phyloP scores from a whole-genome alignment of 495 filamentous ascomycete genomes.

The Pyrenula aspistea region DNA sequence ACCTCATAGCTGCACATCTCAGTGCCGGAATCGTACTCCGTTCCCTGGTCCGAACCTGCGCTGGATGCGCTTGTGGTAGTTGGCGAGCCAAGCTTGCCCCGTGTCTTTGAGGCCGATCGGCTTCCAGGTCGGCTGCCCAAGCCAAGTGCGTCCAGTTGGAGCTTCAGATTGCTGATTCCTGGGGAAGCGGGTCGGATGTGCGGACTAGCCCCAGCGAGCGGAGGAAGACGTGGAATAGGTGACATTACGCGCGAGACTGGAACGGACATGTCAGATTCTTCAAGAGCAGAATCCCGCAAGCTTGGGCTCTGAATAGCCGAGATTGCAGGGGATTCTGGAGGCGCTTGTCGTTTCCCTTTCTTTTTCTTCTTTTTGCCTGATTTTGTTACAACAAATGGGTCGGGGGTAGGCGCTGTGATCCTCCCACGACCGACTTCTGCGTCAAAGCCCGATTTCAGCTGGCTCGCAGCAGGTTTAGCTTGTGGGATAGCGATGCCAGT shows the following conservation, averaged over 20 bases:
- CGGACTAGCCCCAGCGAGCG: conserved; percentile 33
- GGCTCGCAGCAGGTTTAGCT: background rate
- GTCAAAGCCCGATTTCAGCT: conserved; percentile 3
- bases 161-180: conserved; percentile 67
- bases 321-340: conserved; percentile 46
- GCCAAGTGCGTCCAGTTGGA: conserved; percentile 60
- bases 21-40: conserved; percentile 36
- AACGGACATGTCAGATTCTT: conserved; percentile 65
- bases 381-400: background rate
- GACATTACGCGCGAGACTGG: conserved; percentile 33
- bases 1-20: conserved; percentile 76
- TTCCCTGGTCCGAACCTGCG: conserved; percentile 40
- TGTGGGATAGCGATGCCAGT: background rate
- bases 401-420: conserved; percentile 1
- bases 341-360: conserved; percentile 29
- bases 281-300: conserved; percentile 73
- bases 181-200: conserved; percentile 46
- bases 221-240: conserved; percentile 14
- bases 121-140: conserved; percentile 26
- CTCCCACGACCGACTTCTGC: background rate
- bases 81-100: conserved; percentile 25
- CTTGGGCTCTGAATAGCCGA: conserved; percentile 73
- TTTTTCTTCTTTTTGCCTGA: conserved; percentile 37
- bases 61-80: conserved; percentile 41
- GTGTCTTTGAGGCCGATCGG: conserved; percentile 6